A percentile compares a stretch with the other conserved stretches of the same genome.
These are phyloP conservation scores for Dissophora globulifera DNA, from an alignment of 192 early-diverging fungal genomes.

Conservation along the genomic window DNA sequence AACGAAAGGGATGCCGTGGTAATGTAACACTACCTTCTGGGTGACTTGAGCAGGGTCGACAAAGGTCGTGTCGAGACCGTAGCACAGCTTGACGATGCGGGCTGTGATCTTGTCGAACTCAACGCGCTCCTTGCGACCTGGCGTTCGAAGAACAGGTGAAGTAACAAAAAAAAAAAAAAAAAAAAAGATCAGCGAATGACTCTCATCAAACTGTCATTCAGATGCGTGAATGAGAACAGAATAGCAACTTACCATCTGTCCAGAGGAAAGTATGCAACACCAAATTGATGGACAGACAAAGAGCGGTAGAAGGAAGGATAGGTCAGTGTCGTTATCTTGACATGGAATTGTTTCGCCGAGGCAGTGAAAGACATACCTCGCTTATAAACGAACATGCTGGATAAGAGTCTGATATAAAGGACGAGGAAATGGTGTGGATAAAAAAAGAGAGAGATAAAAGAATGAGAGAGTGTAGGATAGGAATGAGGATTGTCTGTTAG, in stretches of 20 bases:
- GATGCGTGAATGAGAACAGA: neutral
- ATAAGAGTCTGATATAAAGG: too few relatives aligned
- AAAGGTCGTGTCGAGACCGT: constrained; percentile 93
- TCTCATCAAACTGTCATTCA: neutral
- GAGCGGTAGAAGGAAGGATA: too few relatives aligned
- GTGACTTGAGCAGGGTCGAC: constrained; percentile 92
- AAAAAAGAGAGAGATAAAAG: too few relatives aligned
- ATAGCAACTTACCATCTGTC: neutral
- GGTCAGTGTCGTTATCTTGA: too few relatives aligned
- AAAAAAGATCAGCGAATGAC: neutral
- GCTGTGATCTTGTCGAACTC: constrained; percentile 97
- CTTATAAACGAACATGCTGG: constrained; percentile 1
- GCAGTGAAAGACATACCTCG: neutral
- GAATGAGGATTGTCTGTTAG: too few relatives aligned
- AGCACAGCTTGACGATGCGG: constrained; percentile 94
- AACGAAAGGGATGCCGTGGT: too few relatives aligned
- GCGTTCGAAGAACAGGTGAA: neutral
- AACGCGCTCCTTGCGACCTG: constrained; percentile 87
- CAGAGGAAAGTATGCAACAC: too few relatives aligned
- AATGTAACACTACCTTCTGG: constrained; percentile 77
- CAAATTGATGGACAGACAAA: too few relatives aligned
- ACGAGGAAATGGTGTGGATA: too few relatives aligned
- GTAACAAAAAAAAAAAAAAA: neutral
- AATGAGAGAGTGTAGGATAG: neutral
- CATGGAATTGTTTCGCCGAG: too few relatives aligned